A percentile compares a stretch with the other conserved stretches of the same genome.
phyloP scores from a whole-genome alignment of 2,329 filamentous ascomycete species.

The Colletotrichum sp. region DNA sequence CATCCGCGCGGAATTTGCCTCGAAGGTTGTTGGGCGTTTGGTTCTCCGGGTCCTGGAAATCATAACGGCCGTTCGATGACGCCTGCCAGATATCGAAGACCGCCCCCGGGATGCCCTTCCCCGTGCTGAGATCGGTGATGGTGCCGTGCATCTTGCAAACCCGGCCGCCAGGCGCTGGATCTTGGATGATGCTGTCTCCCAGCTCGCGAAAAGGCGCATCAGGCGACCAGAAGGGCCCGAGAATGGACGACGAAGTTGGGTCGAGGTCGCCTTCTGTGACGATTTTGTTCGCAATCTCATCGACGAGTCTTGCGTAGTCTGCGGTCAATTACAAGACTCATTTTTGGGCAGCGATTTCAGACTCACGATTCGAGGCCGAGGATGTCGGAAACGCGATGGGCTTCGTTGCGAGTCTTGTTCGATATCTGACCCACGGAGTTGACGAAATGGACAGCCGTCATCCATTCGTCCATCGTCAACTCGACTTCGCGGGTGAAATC shows the following conservation, averaged over 20 bases:
- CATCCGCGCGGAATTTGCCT: constrained; percentile 76
- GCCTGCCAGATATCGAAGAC: constrained; percentile 29
- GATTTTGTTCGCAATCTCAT: not conserved
- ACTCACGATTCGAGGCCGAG: not conserved
- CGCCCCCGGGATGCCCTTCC: not conserved
- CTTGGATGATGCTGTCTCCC: not conserved
- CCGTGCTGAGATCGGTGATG: not conserved
- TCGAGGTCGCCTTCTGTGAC: not conserved
- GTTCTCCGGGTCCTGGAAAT: constrained; percentile 76
- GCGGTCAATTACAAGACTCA: not conserved
- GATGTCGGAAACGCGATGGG: not conserved
- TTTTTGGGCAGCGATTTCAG: not conserved
- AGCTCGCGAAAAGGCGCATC: not conserved
- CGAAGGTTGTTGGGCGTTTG: constrained; percentile 77
- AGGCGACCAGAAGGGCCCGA: not conserved
- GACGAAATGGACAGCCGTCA: not conserved
- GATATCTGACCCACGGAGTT: not conserved
- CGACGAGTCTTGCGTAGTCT: not conserved
- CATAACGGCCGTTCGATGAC: constrained; percentile 77
- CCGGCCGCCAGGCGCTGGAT: not conserved
- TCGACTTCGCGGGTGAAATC: not conserved
- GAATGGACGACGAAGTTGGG: not conserved
- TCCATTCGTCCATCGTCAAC: not conserved
- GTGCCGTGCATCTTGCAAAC: not conserved
- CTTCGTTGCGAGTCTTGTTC: not conserved